Percentiles rank a stretch among this genome's conserved stretches.
phyloP scores from a whole-genome alignment of 1,284 basidiomycete genomes.

The Rhizoctonia solani region DNA sequence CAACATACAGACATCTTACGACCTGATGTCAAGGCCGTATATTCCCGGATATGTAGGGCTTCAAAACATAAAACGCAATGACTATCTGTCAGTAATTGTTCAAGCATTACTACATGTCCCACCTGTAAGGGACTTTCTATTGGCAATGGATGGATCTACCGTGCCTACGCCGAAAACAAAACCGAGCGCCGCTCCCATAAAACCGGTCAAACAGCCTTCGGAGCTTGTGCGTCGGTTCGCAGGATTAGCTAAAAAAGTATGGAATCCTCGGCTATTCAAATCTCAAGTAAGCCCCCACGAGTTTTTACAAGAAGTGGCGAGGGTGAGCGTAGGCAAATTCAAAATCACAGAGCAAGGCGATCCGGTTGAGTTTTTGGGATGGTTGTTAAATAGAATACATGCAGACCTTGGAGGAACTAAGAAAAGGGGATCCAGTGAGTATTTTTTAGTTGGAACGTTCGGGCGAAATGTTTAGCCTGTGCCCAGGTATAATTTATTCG shows the following conservation, averaged over 20 bases:
- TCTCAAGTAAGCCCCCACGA: slow-evolving; percentile 98
- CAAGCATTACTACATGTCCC: slow-evolving; percentile 91
- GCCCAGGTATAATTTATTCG: slow-evolving; percentile 81
- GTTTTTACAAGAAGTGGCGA: slow-evolving; percentile 93
- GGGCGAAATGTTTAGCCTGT: slow-evolving; percentile 35
- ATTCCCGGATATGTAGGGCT: slow-evolving; percentile 93
- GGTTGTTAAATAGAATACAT: slow-evolving; percentile 93
- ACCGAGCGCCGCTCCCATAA: slow-evolving; percentile 57
- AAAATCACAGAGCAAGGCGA: slow-evolving; percentile 92
- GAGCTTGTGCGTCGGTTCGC: slow-evolving; percentile 90
- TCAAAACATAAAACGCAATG: slow-evolving; percentile 96
- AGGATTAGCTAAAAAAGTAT: slow-evolving; percentile 85
- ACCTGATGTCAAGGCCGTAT: slow-evolving; percentile 81
- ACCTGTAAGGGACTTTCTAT: slow-evolving; percentile 85
- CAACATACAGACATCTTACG: slow-evolving; percentile 69
- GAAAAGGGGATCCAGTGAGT: slow-evolving; percentile 82
- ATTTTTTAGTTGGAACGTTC: slow-evolving; percentile 20
- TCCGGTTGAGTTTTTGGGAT: slow-evolving; percentile 94
- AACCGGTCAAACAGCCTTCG: slow-evolving; percentile 49
- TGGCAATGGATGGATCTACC: slow-evolving; percentile 45
- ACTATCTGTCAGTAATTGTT: slow-evolving; percentile 97
- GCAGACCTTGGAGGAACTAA: slow-evolving; percentile 88
- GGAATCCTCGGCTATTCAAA: slow-evolving; percentile 97
- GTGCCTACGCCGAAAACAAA: slow-evolving; percentile 37
- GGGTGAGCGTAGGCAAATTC: slow-evolving; percentile 86